These are phyloP conservation scores for Xylaria grammica DNA, from an alignment of 495 filamentous ascomycete genomes.

Conservation along the genomic window DNA sequence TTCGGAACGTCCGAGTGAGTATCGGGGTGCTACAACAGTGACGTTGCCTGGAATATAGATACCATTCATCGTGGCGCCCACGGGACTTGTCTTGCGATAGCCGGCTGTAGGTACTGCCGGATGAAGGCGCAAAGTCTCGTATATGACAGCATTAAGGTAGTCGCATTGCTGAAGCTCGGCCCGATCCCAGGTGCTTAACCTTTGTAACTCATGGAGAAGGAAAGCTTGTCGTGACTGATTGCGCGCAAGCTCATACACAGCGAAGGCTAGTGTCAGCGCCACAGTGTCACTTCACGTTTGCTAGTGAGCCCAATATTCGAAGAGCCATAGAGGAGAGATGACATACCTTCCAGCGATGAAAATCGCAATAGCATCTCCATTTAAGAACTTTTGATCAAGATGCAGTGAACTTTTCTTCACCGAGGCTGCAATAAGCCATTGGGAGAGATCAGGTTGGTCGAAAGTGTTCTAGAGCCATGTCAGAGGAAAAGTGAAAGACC, in stretches of 20 bases:
- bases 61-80: too few species aligned
- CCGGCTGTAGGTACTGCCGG: too few species aligned
- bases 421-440: conserved; percentile 41
- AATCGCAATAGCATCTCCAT: conserved; percentile 43
- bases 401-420: conserved; percentile 28
- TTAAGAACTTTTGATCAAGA: conserved; percentile 33
- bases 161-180: conserved; percentile 23
- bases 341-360: conserved; percentile 52
- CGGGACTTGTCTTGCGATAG: too few species aligned
- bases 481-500: too few species aligned
- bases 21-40: too few species aligned
- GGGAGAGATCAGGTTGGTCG: conserved; percentile 39
- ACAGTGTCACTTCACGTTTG: conserved; percentile 43
- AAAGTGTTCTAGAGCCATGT: conserved; percentile 10
- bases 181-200: conserved; percentile 26
- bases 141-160: too few species aligned
- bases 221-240: conserved; percentile 37
- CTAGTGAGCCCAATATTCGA: not conserved
- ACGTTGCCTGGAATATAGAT: too few species aligned
- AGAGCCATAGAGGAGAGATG: too few species aligned
- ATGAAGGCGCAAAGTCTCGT: too few species aligned
- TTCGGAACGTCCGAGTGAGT: too few species aligned
- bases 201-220: conserved; percentile 37
- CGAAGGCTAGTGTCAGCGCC: conserved; percentile 38
- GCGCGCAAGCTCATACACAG: conserved; percentile 49